Conservation (phyloP, 2,329 filamentous ascomycete species). For the Elsinoe perseae region DNA sequence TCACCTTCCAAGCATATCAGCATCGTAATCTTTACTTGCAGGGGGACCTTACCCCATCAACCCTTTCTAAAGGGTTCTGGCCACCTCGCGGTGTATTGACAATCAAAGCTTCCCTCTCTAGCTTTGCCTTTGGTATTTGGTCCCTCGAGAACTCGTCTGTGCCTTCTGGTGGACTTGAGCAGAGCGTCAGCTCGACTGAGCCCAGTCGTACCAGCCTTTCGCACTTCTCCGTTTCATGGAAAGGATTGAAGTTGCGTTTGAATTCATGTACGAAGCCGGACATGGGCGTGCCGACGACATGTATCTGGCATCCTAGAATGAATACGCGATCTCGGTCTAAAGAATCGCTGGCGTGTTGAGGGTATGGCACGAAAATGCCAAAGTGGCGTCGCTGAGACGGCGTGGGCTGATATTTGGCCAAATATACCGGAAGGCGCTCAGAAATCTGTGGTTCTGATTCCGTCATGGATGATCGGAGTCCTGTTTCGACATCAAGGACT, state of each 20-base stretch:
- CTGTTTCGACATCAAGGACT: too few relatives aligned
- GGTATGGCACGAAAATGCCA: slow-evolving; percentile 11
- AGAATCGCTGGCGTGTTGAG: not conserved
- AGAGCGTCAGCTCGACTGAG: not conserved
- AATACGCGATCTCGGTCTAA: not conserved
- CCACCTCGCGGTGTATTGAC: not conserved
- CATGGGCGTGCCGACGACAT: slow-evolving; percentile 14
- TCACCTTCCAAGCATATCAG: not conserved
- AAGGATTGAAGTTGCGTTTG: slow-evolving; percentile 4
- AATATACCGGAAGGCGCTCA: not conserved
- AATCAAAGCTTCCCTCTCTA: not conserved
- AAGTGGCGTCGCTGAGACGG: slow-evolving; percentile 14
- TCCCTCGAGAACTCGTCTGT: not conserved
- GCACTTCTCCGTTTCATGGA: not conserved
- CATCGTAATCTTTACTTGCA: not conserved
- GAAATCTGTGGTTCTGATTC: not conserved
- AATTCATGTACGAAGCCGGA: not conserved
- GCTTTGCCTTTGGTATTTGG: not conserved
- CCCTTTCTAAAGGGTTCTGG: not conserved
- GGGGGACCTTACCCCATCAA: not conserved
- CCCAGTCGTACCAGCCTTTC: not conserved
- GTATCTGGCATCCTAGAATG: not conserved
- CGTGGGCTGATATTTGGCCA: not conserved
- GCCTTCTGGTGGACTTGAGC: not conserved
- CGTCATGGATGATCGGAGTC: not conserved